Evolutionary conservation across 169 alveolate species (phyloP), one percentile per base, ranked within the genome.

Genomic region (Plasmodium berghei): DNA sequence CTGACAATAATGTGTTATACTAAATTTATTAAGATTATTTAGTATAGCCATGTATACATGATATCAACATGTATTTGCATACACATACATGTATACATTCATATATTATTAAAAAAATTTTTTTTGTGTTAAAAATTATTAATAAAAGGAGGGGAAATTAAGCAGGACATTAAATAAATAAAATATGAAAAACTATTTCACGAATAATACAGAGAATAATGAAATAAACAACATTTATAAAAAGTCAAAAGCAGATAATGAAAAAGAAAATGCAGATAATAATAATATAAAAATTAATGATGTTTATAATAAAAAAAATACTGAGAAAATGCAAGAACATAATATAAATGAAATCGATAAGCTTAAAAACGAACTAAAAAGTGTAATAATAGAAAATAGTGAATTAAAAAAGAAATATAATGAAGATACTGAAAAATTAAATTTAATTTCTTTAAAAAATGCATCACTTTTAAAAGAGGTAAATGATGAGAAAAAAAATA

Each of bases 351-450:
- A 86, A 58, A 73, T 86, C 5, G 86, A 70, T 34, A 86, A 86
- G 42, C 74, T 86, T 9, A 86, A 86, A 34, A 70, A 73, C 16
- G 83, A 86, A 52, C 49, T 86, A 48, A 71, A 86, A 59, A 86
- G 71, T 56, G 91, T 73, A 1, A 18, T 71, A 40, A 72, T 40
- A 18, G 91, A 86, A 70, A 86, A 86, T 70, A 73, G 34, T 14
- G 87, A 86, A 52, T 54, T 86, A 20, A 86, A 86, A 70, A 86
- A 48, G 46, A 86, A 56, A 63, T 64, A 71, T 24, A 63, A 86
- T 48, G 91, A 86, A 71, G 91, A 86, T 56, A 70, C 87, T 5
- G 91, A 86, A 86, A 56, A 52, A 45, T 58, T 86, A 64, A 71
- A 86, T 40, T 45, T 61, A 59, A 26, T 86, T 24, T 56, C 91